These are phyloP conservation scores for Aphelidium insulamus DNA, from an alignment of 371 early-diverging fungal genomes.

Conservation along the genomic window DNA sequence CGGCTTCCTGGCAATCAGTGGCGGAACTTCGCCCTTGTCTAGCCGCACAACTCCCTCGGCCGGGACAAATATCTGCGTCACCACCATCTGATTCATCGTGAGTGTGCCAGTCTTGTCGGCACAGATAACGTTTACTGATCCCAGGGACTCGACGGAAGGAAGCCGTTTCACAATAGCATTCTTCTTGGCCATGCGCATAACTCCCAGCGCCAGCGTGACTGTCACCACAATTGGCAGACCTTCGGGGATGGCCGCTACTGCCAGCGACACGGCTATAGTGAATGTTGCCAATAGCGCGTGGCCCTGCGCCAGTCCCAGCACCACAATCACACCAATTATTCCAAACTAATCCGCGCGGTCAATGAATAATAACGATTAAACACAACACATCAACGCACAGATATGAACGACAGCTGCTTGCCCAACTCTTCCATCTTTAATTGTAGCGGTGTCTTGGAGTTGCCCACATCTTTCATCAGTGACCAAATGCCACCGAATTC, in stretches of 20 bases:
- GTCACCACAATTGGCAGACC: constrained; percentile 82
- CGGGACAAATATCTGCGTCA: constrained; percentile 40
- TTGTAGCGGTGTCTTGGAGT: constrained; percentile 62
- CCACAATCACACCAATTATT: constrained; percentile 64
- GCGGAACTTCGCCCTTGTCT: too few relatives aligned
- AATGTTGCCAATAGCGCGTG: constrained; percentile 83
- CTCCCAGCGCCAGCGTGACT: constrained; percentile 69
- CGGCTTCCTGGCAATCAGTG: constrained; percentile 39
- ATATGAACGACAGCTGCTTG: constrained; percentile 54
- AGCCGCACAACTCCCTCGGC: constrained; percentile 31
- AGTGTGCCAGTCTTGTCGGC: constrained; percentile 83
- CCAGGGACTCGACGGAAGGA: constrained; percentile 75
- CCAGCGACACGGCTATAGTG: constrained; percentile 63
- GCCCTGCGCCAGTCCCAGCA: constrained; percentile 72
- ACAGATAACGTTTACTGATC: constrained; percentile 69
- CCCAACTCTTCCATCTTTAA: constrained; percentile 68
- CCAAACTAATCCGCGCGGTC: too few relatives aligned
- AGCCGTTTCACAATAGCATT: constrained; percentile 74
- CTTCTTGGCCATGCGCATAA: constrained; percentile 67
- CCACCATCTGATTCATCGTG: constrained; percentile 67
- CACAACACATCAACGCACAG: too few relatives aligned
- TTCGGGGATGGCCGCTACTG: constrained; percentile 89
- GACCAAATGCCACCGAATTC: constrained; percentile 67
- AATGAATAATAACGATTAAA: too few relatives aligned
- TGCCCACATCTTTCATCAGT: constrained; percentile 67